Evolutionary conservation across 2,329 filamentous ascomycete species (phyloP).

Genomic region (Botrytis byssoidea): DNA sequence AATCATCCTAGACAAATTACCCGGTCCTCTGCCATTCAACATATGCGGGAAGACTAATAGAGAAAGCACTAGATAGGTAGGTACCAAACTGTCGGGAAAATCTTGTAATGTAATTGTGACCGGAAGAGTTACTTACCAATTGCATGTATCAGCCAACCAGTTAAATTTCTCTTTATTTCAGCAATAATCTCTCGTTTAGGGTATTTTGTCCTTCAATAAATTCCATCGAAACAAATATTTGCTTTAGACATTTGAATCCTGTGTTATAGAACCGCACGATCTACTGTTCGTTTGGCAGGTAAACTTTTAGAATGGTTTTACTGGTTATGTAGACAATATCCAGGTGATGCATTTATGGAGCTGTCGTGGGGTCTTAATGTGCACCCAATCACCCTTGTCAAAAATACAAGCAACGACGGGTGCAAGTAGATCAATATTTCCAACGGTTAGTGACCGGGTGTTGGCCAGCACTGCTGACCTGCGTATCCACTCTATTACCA

Average conservation of each 20-base stretch:
- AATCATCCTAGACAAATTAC: not conserved
- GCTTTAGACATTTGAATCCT: not conserved
- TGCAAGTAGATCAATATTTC: not conserved
- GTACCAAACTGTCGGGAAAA: not conserved
- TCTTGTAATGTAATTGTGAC: not conserved
- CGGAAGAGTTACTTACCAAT: not conserved
- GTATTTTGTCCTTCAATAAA: not conserved
- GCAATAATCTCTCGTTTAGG: not conserved
- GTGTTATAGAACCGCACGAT: not conserved
- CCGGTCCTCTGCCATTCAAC: not conserved
- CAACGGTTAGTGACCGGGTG: not conserved
- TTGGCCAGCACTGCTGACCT: not conserved
- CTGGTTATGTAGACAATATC: not conserved
- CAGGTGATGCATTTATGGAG: not conserved
- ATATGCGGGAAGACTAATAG: not conserved
- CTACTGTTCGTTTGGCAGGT: not conserved
- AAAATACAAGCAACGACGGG: not conserved
- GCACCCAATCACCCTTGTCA: not conserved
- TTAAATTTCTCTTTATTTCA: not conserved
- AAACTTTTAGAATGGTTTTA: not conserved
- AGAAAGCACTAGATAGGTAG: not conserved
- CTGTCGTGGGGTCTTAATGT: not conserved
- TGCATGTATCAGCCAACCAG: not conserved
- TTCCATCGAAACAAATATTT: not conserved
- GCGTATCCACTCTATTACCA: not conserved